Percentiles rank a stretch among this genome's conserved stretches.
phyloP scores from a whole-genome alignment of 805 yeast species.

The Schizosaccharomyces japonicus region DNA sequence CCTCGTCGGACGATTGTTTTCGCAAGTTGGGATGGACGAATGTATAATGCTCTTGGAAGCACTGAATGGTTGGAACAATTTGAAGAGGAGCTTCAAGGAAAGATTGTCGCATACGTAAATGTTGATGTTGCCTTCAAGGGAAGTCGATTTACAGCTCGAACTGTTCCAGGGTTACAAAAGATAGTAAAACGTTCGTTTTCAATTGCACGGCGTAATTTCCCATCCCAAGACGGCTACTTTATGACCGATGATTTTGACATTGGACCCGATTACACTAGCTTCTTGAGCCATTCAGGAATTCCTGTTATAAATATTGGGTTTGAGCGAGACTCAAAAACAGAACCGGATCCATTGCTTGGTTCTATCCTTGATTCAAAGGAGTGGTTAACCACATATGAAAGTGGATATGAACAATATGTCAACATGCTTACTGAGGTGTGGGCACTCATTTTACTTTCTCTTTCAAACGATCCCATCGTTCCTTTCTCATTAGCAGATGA shows the following conservation, averaged over 20 bases:
- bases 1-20: slow-evolving; percentile 47
- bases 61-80: slow-evolving; percentile 55
- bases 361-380: slow-evolving; percentile 48
- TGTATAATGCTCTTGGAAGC: slow-evolving; percentile 47
- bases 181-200: slow-evolving; percentile 6
- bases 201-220: slow-evolving; percentile 14
- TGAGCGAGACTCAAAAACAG: slow-evolving; percentile 18
- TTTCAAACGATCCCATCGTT: slow-evolving; percentile 27
- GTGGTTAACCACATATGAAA: slow-evolving; percentile 45
- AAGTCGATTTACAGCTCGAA: slow-evolving; percentile 23
- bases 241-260: slow-evolving; percentile 21
- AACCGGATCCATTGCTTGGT: slow-evolving; percentile 47
- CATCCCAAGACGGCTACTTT: slow-evolving; percentile 15
- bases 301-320: slow-evolving; percentile 36
- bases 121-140: slow-evolving; percentile 46
- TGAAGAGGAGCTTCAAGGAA: slow-evolving; percentile 22
- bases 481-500: slow-evolving; percentile 23
- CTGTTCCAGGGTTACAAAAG: slow-evolving; percentile 35
- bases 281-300: slow-evolving; percentile 21
- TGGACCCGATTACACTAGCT: slow-evolving; percentile 41
- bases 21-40: slow-evolving; percentile 68
- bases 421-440: slow-evolving; percentile 29
- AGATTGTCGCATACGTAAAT: slow-evolving; percentile 44
- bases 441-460: slow-evolving; percentile 26
- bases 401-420: slow-evolving; percentile 38